A percentile compares a stretch with the other conserved stretches of the same genome.
Evolutionary conservation across 1,284 basidiomycete genomes (phyloP).

Genomic region (Volvariella surrecta): DNA sequence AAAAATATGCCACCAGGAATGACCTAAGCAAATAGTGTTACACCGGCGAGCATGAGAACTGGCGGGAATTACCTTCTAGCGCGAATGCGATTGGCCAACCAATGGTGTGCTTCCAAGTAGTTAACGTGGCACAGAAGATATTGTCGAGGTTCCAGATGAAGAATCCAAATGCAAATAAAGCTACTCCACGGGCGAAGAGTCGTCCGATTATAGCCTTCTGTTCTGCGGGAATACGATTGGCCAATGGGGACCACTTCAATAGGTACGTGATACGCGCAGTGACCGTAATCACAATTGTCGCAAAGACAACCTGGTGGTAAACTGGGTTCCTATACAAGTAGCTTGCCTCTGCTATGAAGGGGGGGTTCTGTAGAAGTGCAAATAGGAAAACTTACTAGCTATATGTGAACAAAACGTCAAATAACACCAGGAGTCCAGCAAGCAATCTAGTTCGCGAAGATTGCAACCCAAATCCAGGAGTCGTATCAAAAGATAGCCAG

Average conservation of each 20-base stretch:
- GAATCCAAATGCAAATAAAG: slow-evolving; percentile 48
- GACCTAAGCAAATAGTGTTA: slow-evolving; percentile 27
- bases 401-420: slow-evolving; percentile 52
- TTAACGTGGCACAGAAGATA: slow-evolving; percentile 50
- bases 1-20: slow-evolving; percentile 70
- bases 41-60: not conserved
- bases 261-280: slow-evolving; percentile 41
- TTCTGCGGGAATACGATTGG: slow-evolving; percentile 32
- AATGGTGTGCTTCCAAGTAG: slow-evolving; percentile 40
- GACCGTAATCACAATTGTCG: slow-evolving; percentile 35
- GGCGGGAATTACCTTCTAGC: slow-evolving; percentile 40
- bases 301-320: slow-evolving; percentile 62
- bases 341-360: slow-evolving; percentile 20
- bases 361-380: not conserved
- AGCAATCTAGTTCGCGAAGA: slow-evolving; percentile 27
- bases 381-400: slow-evolving; percentile 42
- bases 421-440: slow-evolving; percentile 25
- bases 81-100: slow-evolving; percentile 61
- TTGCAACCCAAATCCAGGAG: slow-evolving; percentile 36
- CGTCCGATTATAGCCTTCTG: slow-evolving; percentile 30
- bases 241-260: slow-evolving; percentile 31
- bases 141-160: slow-evolving; percentile 66
- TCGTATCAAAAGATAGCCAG: slow-evolving; percentile 49
- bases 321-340: slow-evolving; percentile 53
- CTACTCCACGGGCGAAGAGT: slow-evolving; percentile 38